Evolutionary conservation across 441 rosid genomes (phyloP).

Genomic region (Gossypium trilobum): DNA sequence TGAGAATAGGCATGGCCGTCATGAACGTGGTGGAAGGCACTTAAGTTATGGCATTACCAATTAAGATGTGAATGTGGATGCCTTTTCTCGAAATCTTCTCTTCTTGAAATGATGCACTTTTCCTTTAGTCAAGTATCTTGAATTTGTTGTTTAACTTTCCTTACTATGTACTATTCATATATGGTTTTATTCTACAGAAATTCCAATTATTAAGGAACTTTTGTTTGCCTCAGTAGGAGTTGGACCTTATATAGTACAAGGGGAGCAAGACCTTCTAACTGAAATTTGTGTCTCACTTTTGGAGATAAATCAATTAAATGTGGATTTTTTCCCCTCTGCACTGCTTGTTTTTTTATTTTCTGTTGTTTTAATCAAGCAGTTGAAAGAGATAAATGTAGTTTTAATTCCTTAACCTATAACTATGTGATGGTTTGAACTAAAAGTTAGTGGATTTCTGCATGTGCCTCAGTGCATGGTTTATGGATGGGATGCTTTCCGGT

Average conservation of each 20-base stretch:
- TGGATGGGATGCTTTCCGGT: neutral
- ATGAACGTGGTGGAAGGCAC: neutral
- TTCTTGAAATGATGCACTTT: neutral
- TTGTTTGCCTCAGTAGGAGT: neutral
- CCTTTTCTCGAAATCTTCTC: neutral
- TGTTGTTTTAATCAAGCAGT: neutral
- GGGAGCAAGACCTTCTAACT: neutral
- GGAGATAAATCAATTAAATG: neutral
- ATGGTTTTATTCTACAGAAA: neutral
- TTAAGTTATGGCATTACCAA: neutral
- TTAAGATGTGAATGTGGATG: neutral
- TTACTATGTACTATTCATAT: neutral
- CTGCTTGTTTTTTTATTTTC: neutral
- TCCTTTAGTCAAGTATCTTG: neutral
- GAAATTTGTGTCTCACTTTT: neutral
- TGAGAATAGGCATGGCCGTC: neutral
- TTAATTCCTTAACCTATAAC: neutral
- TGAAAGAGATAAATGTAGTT: neutral
- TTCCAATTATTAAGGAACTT: neutral
- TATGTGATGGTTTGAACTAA: neutral
- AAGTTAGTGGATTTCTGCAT: neutral
- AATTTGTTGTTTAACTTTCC: neutral
- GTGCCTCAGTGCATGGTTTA: neutral
- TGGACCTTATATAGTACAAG: neutral
- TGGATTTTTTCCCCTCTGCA: neutral